Base-by-base conservation (phyloP, 345 rosid genomes). In the Arabis alpina region DNA sequence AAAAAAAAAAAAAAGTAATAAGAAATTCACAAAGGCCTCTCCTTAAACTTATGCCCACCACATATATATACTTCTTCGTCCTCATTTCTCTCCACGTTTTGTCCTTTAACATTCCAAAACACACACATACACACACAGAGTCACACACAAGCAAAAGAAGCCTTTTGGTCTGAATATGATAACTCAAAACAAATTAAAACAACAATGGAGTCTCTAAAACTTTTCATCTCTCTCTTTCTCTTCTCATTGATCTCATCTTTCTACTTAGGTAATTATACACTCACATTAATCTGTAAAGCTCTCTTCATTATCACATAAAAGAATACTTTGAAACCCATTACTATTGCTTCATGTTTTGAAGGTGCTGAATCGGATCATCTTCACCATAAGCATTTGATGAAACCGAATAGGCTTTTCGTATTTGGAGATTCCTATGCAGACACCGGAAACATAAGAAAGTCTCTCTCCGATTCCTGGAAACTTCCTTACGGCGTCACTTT, bases 381-480 rank as follows among this genome's bases (percentile, higher is more conserved):
- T 61, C 66, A 58, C 0, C 62, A 66, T 45, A 27, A n/a, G 6
- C 50, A 50, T 36, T 6, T 32, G 50, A 32, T 70, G 59, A 78
- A n/a, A 70, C 84, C 86, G 27, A 76, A 69, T 37, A 80, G 78
- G 73, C 77, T 87, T 28, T 83, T 87, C 42, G 92, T 80, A 12
- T 87, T 85, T 14, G 92, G 92, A 45, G 89, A 85, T 72, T 87
- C 92, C 0, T 87, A 82, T 40, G 85, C 54, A 24, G 92, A 87
- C 54, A 85, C 89, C 1, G 92, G 92, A 34, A 87, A 87, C 76
- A 75, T 58, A 58, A 32, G 72, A 0, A 79, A 52, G 47, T 37
- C 82, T 27, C 47, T 59, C 2, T 65, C 79, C 12, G 71, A 67
- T 61, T 79, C 89, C 0, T 87, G 89, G 92, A 80, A 77, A 63